phyloP scores from a whole-genome alignment of 83 land plant genomes.

The Picea abies region DNA sequence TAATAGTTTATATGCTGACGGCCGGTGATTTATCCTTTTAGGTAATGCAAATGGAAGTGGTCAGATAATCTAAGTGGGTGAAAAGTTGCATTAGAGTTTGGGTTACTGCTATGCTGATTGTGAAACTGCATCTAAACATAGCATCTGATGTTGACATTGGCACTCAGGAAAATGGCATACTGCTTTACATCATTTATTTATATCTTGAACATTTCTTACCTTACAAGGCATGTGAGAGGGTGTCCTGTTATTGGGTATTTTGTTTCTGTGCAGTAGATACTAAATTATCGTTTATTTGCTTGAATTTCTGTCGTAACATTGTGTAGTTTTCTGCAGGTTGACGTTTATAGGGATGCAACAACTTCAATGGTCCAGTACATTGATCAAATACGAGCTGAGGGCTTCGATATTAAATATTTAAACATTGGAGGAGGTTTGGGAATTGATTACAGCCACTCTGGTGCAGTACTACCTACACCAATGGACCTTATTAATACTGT shows the following conservation, averaged over 20 bases:
- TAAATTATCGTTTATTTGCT: not conserved
- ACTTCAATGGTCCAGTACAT: constrained; percentile 45
- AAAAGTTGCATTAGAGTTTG: not conserved
- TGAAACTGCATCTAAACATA: not conserved
- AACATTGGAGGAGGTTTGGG: constrained; percentile 62
- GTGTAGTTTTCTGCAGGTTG: constrained; percentile 27
- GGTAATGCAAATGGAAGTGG: not conserved
- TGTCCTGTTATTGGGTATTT: not conserved
- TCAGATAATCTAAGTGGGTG: too few species aligned
- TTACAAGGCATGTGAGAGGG: not conserved
- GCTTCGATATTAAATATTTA: constrained; percentile 45
- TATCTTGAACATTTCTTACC: not conserved
- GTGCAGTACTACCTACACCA: constrained; percentile 45
- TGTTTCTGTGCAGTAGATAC: not conserved
- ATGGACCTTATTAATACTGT: constrained; percentile 53
- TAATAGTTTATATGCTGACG: not conserved
- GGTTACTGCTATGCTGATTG: not conserved
- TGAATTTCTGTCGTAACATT: not conserved
- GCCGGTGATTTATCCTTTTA: not conserved
- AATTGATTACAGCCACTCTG: constrained; percentile 52
- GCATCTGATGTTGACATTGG: not conserved
- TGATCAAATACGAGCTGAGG: constrained; percentile 37
- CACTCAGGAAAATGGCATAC: not conserved
- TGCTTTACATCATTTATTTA: not conserved
- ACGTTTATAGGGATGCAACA: constrained; percentile 50